These are phyloP conservation scores for Inonotus hispidus DNA, from an alignment of 1,284 basidiomycete genomes.

Conservation along the genomic window DNA sequence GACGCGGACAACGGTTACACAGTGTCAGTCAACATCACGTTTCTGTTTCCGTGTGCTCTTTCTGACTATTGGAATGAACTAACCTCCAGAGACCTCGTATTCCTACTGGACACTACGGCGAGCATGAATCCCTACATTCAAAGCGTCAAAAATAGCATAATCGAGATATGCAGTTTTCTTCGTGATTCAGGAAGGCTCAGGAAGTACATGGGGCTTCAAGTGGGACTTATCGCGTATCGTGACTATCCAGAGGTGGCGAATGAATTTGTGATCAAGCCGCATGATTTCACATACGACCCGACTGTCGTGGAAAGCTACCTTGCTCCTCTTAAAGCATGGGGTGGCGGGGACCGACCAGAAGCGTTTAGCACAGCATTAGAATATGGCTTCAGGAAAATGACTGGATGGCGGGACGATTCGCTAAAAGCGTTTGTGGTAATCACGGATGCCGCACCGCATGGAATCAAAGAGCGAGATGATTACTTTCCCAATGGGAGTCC, in stretches of 20 bases:
- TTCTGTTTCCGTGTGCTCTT: background rate
- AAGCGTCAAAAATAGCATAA: conserved; percentile 3
- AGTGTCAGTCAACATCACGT: too few relatives aligned
- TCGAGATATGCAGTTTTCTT: conserved; percentile 6
- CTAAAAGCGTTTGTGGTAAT: conserved; percentile 47
- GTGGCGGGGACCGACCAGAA: conserved; percentile 6
- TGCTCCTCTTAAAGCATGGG: background rate
- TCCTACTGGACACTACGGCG: conserved; percentile 1
- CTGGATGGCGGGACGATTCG: conserved; percentile 41
- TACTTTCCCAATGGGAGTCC: conserved; percentile 28
- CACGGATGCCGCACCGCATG: conserved; percentile 58
- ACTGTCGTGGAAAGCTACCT: conserved; percentile 1
- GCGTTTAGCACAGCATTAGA: conserved; percentile 49
- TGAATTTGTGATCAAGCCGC: background rate
- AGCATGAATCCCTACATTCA: conserved; percentile 4
- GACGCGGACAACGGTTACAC: too few relatives aligned
- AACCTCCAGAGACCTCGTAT: background rate
- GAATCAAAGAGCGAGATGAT: conserved; percentile 34
- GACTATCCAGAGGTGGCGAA: conserved; percentile 2
- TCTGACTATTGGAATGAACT: background rate
- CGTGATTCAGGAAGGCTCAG: background rate
- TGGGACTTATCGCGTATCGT: conserved; percentile 3
- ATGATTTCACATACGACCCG: background rate
- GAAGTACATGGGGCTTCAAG: background rate
- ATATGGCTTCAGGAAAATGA: conserved; percentile 44